These are phyloP conservation scores for Jatropha curcas DNA, from an alignment of 345 rosid genomes.

Conservation along the genomic window DNA sequence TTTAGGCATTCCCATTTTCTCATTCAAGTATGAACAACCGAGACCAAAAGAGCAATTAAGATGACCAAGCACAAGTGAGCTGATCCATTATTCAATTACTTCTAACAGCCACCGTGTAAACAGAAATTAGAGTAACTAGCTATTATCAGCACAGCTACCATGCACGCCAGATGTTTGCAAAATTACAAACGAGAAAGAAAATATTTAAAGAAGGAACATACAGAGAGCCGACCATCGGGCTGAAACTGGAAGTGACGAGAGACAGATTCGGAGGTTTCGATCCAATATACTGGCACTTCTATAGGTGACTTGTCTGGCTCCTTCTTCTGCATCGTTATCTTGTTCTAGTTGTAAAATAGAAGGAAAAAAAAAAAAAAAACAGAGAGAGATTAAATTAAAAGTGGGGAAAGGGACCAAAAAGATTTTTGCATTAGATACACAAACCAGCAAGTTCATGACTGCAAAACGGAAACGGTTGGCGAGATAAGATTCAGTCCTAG, in stretches of 20 bases:
- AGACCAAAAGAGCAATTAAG: background rate
- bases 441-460: constrained; percentile 29
- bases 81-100: background rate
- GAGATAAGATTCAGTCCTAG: background rate
- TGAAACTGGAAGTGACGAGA: constrained; percentile 69
- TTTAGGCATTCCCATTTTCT: background rate
- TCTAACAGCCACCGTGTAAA: background rate
- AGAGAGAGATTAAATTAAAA: background rate
- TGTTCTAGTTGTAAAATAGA: constrained; percentile 7
- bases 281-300: constrained; percentile 57
- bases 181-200: constrained; percentile 1
- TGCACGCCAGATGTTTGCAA: constrained; percentile 25
- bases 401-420: no score
- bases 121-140: background rate
- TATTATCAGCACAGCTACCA: background rate
- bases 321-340: constrained; percentile 21
- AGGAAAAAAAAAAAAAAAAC: background rate
- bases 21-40: background rate
- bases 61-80: background rate
- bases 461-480: background rate
- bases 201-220: constrained; percentile 16
- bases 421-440: no score
- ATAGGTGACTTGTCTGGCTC: constrained; percentile 20
- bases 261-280: constrained; percentile 71
- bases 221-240: constrained; percentile 72